Conservation (phyloP, 2,329 filamentous ascomycete genomes). For the Penicillium sp. region DNA sequence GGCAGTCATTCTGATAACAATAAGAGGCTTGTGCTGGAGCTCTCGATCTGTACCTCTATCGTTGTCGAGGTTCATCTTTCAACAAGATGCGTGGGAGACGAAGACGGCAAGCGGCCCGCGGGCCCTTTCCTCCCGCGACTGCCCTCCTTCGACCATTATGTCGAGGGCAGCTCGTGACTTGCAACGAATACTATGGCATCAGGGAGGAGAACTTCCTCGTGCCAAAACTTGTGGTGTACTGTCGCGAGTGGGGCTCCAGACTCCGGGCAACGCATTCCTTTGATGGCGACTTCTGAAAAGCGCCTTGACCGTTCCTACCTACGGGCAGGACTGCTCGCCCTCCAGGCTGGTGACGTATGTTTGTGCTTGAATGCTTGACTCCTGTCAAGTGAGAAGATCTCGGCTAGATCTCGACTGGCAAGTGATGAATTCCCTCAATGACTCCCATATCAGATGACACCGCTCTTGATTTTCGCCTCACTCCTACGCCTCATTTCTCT, state of each 20-base stretch:
- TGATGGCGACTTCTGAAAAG: background rate
- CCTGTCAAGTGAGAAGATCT: background rate
- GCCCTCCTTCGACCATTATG: background rate
- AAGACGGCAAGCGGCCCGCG: background rate
- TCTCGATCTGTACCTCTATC: slow-evolving; percentile 2
- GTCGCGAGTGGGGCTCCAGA: background rate
- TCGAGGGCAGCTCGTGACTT: background rate
- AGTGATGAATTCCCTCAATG: background rate
- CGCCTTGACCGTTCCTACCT: background rate
- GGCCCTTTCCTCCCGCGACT: background rate
- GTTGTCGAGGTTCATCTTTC: background rate
- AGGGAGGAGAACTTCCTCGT: background rate
- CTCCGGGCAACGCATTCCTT: background rate
- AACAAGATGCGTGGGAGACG: background rate
- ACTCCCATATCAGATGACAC: background rate
- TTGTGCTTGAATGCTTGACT: background rate
- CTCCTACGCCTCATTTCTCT: slow-evolving; percentile 16
- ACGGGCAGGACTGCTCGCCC: no score
- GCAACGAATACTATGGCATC: background rate
- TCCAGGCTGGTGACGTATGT: background rate
- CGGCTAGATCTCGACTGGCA: background rate
- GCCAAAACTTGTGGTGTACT: background rate
- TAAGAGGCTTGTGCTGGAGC: slow-evolving; percentile 15
- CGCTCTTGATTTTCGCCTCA: slow-evolving; percentile 4
- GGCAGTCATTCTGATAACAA: slow-evolving; percentile 29